Evolutionary conservation across 139 green algal species (phyloP), one percentile per base, ranked within the genome.

Genomic region (Coelastrella sp.): DNA sequence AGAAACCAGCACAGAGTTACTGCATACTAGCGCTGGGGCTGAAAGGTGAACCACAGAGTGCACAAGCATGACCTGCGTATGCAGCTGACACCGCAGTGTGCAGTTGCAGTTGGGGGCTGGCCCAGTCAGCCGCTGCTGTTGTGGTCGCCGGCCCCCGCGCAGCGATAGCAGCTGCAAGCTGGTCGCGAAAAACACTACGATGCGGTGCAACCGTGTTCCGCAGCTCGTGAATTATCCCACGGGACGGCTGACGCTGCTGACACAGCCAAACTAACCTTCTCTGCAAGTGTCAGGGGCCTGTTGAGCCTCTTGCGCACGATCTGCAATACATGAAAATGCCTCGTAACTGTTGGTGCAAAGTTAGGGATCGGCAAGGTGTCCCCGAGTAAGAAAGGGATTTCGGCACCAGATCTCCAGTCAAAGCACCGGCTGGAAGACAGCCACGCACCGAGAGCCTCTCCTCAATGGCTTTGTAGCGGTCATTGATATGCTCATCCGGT

Each of bases 381-480:
- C 32, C 32, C 32, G 32, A 47, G 32, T 47, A 47, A 47, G 32
- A 47, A 47, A 47, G 32, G 80, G 14, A 66, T 19, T 57, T 71
- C 61, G 19, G n/a, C 16, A 84, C 64, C 65, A 60, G 56, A 84
- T 60, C n/a, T 61, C 60, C 16, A 89, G 64, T 8, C 20, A n/a
- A 19, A 84, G 79, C 54, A 54, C 56, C 16, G 10, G 64, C 64
- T 57, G 76, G 56, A 23, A 20, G 47, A 47, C 47, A 61, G 5
- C 16, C 8, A 77, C 57, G 59, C 83, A 98, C 96, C 91, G 86
- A 73, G 0, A 98, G 94, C 17, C 96, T 89, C 54, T 98, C 94
- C 89, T 98, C 96, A 32, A 99, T 98, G 1, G 93, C 91, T n/a
- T 93, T 90, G 92, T 99, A 99, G n/a, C 97, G 95, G 57, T 98